Conservation (phyloP, 2,329 filamentous ascomycete species). For the Chaetothyriales sp. region DNA sequence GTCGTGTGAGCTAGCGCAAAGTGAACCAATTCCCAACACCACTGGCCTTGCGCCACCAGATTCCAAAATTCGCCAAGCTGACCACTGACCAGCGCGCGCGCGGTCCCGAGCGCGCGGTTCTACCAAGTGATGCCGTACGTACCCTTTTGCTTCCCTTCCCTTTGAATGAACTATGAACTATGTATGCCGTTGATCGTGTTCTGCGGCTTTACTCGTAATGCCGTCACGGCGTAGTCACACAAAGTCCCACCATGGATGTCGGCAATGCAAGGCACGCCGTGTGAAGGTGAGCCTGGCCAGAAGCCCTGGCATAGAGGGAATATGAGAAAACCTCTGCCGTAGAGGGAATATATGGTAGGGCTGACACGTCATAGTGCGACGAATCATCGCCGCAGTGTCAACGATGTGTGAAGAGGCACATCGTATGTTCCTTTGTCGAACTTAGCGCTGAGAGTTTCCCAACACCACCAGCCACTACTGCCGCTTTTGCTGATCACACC, state of each 20-base stretch:
- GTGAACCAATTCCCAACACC: not conserved
- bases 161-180: not conserved
- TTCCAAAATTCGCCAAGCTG: not conserved
- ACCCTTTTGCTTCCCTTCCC: not conserved
- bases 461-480: constrained; percentile 7
- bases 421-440: constrained; percentile 16
- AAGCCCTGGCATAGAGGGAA: not conserved
- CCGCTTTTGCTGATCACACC: constrained; percentile 6
- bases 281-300: constrained; percentile 16
- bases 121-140: not conserved
- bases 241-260: constrained; percentile 18
- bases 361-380: constrained; percentile 11
- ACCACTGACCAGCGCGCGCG: not conserved
- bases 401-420: constrained; percentile 18
- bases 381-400: constrained; percentile 17
- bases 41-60: not conserved
- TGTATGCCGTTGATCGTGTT: not conserved
- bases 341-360: not conserved
- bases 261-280: constrained; percentile 17
- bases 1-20: not conserved
- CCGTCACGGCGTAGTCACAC: constrained; percentile 18
- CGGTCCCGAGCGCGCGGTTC: not conserved
- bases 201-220: constrained; percentile 4
- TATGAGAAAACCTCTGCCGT: not conserved
- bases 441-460: constrained; percentile 9